These are phyloP conservation scores for Monosporascus sp. DNA, from an alignment of 2,329 filamentous ascomycete genomes.

Conservation along the genomic window DNA sequence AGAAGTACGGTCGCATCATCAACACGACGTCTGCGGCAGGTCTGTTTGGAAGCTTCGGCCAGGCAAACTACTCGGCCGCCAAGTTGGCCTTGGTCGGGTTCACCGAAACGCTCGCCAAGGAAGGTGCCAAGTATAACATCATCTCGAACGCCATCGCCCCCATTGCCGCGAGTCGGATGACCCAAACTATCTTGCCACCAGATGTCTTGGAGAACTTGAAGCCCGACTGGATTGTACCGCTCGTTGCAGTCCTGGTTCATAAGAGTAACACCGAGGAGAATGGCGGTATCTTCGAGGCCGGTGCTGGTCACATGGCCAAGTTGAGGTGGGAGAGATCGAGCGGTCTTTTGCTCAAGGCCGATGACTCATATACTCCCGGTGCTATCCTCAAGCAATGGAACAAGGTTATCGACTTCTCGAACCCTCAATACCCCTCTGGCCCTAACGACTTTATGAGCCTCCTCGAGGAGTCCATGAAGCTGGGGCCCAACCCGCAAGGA, in stretches of 20 bases:
- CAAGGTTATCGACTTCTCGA: conserved; percentile 78
- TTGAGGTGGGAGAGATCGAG: conserved; percentile 89
- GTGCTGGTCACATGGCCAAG: conserved; percentile 89
- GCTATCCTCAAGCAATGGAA: conserved; percentile 88
- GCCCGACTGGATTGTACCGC: conserved; percentile 91
- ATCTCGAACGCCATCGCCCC: conserved; percentile 91
- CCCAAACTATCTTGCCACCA: conserved; percentile 90
- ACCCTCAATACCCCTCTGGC: conserved; percentile 76
- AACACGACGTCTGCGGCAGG: conserved; percentile 96
- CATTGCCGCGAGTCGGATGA: conserved; percentile 93
- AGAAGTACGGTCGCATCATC: conserved; percentile 95
- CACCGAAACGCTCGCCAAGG: conserved; percentile 96
- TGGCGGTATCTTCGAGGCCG: conserved; percentile 88
- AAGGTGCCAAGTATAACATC: conserved; percentile 98
- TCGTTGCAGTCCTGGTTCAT: conserved; percentile 86
- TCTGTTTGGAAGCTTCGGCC: conserved; percentile 91
- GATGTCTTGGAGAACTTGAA: conserved; percentile 80
- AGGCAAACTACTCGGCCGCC: conserved; percentile 95
- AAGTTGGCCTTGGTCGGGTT: conserved; percentile 95
- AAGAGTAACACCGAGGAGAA: conserved; percentile 77
- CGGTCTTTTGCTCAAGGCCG: conserved; percentile 84
- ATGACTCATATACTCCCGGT: conserved; percentile 80
- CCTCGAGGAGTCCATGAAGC: conserved; percentile 76
- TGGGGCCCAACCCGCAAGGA: conserved; percentile 65
- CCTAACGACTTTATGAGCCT: conserved; percentile 83